Evolutionary conservation across 2,329 filamentous ascomycete genomes (phyloP).

Genomic region (Cadophora malorum): DNA sequence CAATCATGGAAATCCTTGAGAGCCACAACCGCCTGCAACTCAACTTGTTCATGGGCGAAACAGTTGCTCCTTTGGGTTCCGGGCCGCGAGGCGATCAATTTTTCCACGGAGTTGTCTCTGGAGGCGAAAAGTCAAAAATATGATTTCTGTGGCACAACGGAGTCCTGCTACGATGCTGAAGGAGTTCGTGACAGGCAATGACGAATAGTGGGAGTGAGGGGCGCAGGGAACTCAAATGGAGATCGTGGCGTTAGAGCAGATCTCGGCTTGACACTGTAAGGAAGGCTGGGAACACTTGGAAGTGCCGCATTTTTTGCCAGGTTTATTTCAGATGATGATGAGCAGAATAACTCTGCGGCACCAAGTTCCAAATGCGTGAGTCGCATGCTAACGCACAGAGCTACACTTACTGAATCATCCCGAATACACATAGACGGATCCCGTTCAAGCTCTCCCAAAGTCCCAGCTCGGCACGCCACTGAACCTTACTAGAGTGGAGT

Average conservation of each 20-base stretch:
- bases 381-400: background rate
- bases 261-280: background rate
- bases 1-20: conserved; percentile 18
- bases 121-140: background rate
- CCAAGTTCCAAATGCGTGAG: background rate
- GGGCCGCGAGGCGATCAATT: background rate
- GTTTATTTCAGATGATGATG: background rate
- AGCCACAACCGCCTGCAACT: conserved; percentile 12
- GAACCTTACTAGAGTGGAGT: conserved; percentile 12
- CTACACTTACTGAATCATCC: background rate
- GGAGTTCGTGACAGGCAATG: conserved; percentile 1
- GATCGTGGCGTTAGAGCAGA: conserved; percentile 19
- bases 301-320: background rate
- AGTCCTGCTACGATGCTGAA: background rate
- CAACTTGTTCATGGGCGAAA: background rate
- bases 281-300: background rate
- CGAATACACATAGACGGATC: background rate
- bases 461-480: conserved; percentile 12
- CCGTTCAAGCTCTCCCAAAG: background rate
- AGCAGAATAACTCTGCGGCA: background rate
- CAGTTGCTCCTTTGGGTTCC: background rate
- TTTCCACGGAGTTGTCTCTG: background rate
- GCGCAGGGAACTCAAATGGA: conserved; percentile 8
- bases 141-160: background rate
- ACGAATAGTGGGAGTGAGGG: conserved; percentile 7